Conservation (phyloP, 768 basidiomycete species). For the Pleurotus giganteus region DNA sequence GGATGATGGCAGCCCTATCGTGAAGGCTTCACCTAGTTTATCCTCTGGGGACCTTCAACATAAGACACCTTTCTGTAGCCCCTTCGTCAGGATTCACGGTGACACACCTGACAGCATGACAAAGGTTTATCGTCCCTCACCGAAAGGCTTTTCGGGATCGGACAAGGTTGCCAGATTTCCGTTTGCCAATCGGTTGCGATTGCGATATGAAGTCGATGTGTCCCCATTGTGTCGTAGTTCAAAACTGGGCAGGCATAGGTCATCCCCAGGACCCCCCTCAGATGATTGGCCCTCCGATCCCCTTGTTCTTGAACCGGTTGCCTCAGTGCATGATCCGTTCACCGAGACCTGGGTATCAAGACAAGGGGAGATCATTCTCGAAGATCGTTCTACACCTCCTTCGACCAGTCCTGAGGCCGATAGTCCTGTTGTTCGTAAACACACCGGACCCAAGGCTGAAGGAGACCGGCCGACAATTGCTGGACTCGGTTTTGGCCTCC, state of each 20-base stretch:
- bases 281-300: constrained; percentile 42
- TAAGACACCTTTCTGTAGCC: constrained; percentile 33
- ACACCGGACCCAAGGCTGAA: not conserved
- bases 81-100: constrained; percentile 18
- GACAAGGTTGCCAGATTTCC: constrained; percentile 7
- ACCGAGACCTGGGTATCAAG: constrained; percentile 42
- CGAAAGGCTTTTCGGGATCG: constrained; percentile 32
- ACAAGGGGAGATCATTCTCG: constrained; percentile 31
- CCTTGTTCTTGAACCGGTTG: constrained; percentile 8
- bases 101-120: constrained; percentile 29
- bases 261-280: constrained; percentile 2
- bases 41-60: constrained; percentile 32
- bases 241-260: constrained; percentile 1
- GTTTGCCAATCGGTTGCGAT: constrained; percentile 13
- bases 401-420: constrained; percentile 36
- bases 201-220: constrained; percentile 37
- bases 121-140: constrained; percentile 34
- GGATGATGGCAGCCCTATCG: constrained; percentile 47
- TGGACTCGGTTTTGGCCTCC: constrained; percentile 50
- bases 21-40: constrained; percentile 27
- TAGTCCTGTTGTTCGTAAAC: constrained; percentile 48
- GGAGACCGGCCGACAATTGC: constrained; percentile 13
- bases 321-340: constrained; percentile 38
- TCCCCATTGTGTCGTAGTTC: constrained; percentile 45
- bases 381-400: constrained; percentile 24